These are phyloP conservation scores for Alternaria dauci DNA, from an alignment of 2,329 filamentous ascomycete species.

Conservation along the genomic window DNA sequence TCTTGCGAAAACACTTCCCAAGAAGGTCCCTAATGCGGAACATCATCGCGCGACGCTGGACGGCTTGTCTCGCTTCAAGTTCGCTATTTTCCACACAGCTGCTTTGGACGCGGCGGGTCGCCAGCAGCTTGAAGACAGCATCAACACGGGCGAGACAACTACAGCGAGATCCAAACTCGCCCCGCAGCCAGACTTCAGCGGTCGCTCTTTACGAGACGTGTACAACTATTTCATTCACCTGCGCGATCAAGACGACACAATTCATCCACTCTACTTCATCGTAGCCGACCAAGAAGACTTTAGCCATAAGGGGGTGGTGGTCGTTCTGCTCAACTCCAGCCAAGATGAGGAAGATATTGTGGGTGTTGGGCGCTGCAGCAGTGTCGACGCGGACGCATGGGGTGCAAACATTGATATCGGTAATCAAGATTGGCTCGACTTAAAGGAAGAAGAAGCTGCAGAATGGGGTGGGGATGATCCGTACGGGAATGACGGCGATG, in stretches of 20 bases:
- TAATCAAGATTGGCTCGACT: slow-evolving; percentile 10
- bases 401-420: slow-evolving; percentile 5
- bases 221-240: slow-evolving; percentile 6
- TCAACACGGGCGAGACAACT: slow-evolving; percentile 1
- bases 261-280: slow-evolving; percentile 9
- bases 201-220: slow-evolving; percentile 7
- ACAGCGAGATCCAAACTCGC: neutral
- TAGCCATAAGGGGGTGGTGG: neutral
- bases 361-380: slow-evolving; percentile 4
- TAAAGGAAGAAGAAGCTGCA: slow-evolving; percentile 2
- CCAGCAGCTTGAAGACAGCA: slow-evolving; percentile 2
- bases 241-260: slow-evolving; percentile 6
- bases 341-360: slow-evolving; percentile 4
- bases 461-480: slow-evolving; percentile 1
- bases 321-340: slow-evolving; percentile 7
- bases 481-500: neutral
- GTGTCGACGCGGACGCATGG: slow-evolving; percentile 7
- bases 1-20: neutral
- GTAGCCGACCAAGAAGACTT: slow-evolving; percentile 8
- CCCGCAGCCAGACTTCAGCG: slow-evolving; percentile 7
- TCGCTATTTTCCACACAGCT: slow-evolving; percentile 1
- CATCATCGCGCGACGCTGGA: neutral
- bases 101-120: neutral
- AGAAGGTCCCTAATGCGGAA: neutral
- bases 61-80: neutral